Evolutionary conservation across 2,329 filamentous ascomycete genomes (phyloP).

Genomic region (Paramyrothecium roridum): DNA sequence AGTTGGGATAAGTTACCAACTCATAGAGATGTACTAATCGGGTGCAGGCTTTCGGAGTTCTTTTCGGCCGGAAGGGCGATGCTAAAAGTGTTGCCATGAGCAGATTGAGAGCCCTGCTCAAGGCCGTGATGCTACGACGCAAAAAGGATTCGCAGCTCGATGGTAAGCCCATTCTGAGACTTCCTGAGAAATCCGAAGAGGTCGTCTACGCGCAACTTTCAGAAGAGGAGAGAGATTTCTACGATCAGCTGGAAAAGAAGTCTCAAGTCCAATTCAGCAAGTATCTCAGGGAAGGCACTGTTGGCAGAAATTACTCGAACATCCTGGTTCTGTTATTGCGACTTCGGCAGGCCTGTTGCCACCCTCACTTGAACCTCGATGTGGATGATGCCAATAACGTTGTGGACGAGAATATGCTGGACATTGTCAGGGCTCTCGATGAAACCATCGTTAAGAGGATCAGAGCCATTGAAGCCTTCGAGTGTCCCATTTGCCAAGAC

Average conservation of each 20-base stretch:
- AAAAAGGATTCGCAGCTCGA: slow-evolving; percentile 78
- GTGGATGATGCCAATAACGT: slow-evolving; percentile 34
- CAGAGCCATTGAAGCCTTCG: slow-evolving; percentile 57
- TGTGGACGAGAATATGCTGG: slow-evolving; percentile 47
- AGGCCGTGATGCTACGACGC: slow-evolving; percentile 77
- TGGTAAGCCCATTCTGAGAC: slow-evolving; percentile 73
- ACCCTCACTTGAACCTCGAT: slow-evolving; percentile 25
- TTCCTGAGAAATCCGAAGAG: slow-evolving; percentile 74
- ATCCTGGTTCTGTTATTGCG: slow-evolving; percentile 79
- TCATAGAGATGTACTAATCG: slow-evolving; percentile 1
- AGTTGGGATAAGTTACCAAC: slow-evolving; percentile 19
- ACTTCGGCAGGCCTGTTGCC: slow-evolving; percentile 67
- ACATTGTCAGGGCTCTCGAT: slow-evolving; percentile 59
- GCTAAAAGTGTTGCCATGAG: slow-evolving; percentile 63
- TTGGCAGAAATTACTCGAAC: slow-evolving; percentile 70
- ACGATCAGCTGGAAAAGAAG: slow-evolving; percentile 67
- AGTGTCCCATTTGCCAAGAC: slow-evolving; percentile 83
- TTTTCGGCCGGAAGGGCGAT: slow-evolving; percentile 36
- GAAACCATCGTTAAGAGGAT: slow-evolving; percentile 64
- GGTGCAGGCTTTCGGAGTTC: slow-evolving; percentile 36
- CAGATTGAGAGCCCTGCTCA: slow-evolving; percentile 71
- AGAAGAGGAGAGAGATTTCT: slow-evolving; percentile 71
- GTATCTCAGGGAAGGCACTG: slow-evolving; percentile 65
- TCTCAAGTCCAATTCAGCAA: slow-evolving; percentile 72
- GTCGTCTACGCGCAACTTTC: slow-evolving; percentile 72